Percentiles rank a stretch among this genome's conserved stretches.
phyloP scores from a whole-genome alignment of 2,329 filamentous ascomycete genomes.

The Apiospora sp. region DNA sequence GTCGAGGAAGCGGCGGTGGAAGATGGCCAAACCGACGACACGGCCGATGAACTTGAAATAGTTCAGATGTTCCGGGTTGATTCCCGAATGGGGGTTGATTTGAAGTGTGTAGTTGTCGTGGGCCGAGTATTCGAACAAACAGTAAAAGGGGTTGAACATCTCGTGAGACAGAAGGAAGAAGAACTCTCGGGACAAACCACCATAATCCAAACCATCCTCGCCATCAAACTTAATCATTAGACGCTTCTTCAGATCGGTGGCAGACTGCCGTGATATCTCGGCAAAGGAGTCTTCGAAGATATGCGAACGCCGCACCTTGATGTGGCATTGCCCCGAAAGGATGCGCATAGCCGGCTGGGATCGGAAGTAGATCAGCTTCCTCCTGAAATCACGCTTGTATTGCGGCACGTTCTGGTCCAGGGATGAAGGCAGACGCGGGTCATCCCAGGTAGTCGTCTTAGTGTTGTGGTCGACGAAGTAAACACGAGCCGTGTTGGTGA shows the following conservation, averaged over 20 bases:
- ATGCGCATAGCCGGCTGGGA: conserved; percentile 97
- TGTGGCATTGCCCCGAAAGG: conserved; percentile 94
- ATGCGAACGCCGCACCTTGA: conserved; percentile 94
- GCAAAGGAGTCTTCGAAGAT: conserved; percentile 99
- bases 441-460: conserved; percentile 99
- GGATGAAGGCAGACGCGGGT: conserved; percentile 92
- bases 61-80: conserved; percentile 98
- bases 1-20: conserved; percentile 96
- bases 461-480: conserved; percentile 99
- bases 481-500: conserved; percentile 96
- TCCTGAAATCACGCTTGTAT: conserved; percentile 98
- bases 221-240: conserved; percentile 99
- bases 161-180: conserved; percentile 99
- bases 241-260: conserved; percentile 95
- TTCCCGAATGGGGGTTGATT: conserved; percentile 98
- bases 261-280: conserved; percentile 96
- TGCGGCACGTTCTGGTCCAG: conserved; percentile 98
- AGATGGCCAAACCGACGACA: conserved; percentile 95
- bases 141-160: conserved; percentile 99
- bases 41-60: conserved; percentile 99
- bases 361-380: conserved; percentile 99
- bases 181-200: conserved; percentile 96
- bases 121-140: conserved; percentile 97
- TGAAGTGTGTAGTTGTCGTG: conserved; percentile 99
- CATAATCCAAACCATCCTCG: conserved; percentile 97